Percentiles rank a stretch among this genome's conserved stretches.
Conservation (phyloP, 345 rosid species). For the Rhizophora mangle region DNA sequence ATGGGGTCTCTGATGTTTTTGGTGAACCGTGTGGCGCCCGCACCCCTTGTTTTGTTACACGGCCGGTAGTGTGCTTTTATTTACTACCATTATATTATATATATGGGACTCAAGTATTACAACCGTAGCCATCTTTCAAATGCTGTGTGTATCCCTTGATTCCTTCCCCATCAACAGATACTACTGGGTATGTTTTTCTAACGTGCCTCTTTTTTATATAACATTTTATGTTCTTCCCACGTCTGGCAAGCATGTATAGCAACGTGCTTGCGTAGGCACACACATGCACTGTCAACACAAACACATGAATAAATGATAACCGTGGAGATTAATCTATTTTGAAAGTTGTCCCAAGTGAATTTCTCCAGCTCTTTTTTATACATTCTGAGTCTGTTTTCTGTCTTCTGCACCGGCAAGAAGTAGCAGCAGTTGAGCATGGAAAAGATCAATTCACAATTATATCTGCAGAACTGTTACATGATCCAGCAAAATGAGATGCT, state of each 20-base stretch:
- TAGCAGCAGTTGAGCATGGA: slow-evolving; percentile 31
- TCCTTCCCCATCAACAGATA: neutral
- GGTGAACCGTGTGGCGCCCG: neutral
- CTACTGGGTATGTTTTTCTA: slow-evolving; percentile 3
- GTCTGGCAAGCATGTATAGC: neutral
- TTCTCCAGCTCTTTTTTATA: too few relatives aligned
- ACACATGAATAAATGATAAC: too few relatives aligned
- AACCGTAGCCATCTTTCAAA: neutral
- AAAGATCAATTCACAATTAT: slow-evolving; percentile 39
- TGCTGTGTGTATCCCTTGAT: neutral
- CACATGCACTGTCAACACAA: neutral
- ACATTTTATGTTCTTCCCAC: neutral
- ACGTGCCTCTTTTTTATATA: neutral
- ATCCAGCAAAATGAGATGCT: slow-evolving; percentile 46
- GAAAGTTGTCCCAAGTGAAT: too few relatives aligned
- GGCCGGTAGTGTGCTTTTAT: too few relatives aligned
- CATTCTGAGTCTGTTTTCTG: too few relatives aligned
- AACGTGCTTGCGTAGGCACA: neutral
- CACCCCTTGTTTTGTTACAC: neutral
- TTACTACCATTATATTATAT: neutral
- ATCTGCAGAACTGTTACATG: slow-evolving; percentile 44
- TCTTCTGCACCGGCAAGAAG: neutral
- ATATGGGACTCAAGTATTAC: neutral
- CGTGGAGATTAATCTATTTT: too few relatives aligned
- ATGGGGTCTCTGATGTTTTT: slow-evolving; percentile 13